phyloP scores from a whole-genome alignment of 2,329 filamentous ascomycete genomes.

The Neurospora sp. region DNA sequence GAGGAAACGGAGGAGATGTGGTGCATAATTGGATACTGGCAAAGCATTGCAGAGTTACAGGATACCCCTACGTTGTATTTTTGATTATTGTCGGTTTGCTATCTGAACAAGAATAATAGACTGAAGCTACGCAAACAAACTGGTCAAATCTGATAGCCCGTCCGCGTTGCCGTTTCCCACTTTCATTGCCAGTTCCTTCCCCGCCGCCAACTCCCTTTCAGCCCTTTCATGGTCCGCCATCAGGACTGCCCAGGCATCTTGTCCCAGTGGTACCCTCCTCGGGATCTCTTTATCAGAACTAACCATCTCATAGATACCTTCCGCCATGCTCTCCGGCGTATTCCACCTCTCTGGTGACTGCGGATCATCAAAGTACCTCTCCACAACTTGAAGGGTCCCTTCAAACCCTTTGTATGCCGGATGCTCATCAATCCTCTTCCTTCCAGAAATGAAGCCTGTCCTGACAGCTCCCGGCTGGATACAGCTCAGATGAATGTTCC shows the following conservation, averaged over 20 bases:
- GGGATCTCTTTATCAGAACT: slow-evolving; percentile 27
- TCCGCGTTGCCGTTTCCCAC: slow-evolving; percentile 1
- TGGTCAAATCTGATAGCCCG: neutral
- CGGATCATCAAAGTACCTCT: slow-evolving; percentile 19
- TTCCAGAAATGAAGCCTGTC: slow-evolving; percentile 24
- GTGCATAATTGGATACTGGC: neutral
- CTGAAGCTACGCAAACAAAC: neutral
- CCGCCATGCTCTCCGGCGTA: slow-evolving; percentile 24
- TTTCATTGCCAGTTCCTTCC: slow-evolving; percentile 21
- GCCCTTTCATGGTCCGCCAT: slow-evolving; percentile 21
- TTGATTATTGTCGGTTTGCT: neutral
- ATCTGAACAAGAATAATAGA: neutral
- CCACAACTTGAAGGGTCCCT: slow-evolving; percentile 23
- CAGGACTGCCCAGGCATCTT: slow-evolving; percentile 27
- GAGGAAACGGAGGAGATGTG: neutral
- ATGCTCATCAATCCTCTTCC: slow-evolving; percentile 24
- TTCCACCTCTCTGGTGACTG: slow-evolving; percentile 22
- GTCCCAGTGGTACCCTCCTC: slow-evolving; percentile 31
- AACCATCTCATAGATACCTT: slow-evolving; percentile 27
- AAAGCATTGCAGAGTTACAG: neutral
- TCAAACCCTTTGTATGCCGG: slow-evolving; percentile 27
- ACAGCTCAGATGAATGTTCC: slow-evolving; percentile 33
- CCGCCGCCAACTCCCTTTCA: slow-evolving; percentile 23
- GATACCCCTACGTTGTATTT: neutral
- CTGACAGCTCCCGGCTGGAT: slow-evolving; percentile 33